phyloP scores from a whole-genome alignment of 2,329 filamentous ascomycete genomes.

The Phyllosticta paracitricarpa region DNA sequence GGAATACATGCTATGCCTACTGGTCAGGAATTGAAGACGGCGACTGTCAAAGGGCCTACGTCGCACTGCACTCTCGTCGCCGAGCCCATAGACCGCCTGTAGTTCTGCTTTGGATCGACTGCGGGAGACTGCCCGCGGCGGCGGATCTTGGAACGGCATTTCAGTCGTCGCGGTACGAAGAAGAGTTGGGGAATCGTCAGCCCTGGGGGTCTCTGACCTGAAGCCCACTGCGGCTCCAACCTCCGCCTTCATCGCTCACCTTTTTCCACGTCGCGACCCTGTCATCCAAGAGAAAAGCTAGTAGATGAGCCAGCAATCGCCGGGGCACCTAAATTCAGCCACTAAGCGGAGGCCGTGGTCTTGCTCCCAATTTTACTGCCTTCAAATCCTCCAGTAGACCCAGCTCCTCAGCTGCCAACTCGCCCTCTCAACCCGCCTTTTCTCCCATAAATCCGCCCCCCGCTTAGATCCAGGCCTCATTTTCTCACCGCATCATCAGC shows the following conservation, averaged over 20 bases:
- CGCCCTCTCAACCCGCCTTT: slow-evolving; percentile 40
- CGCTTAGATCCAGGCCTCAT: slow-evolving; percentile 36
- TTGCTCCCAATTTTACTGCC: slow-evolving; percentile 48
- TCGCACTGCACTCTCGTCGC: too few species aligned
- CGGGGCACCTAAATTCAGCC: slow-evolving; percentile 48
- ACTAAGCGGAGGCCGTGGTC: slow-evolving; percentile 45
- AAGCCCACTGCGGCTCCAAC: too few species aligned
- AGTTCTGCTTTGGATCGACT: too few species aligned
- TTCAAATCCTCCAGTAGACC: slow-evolving; percentile 34
- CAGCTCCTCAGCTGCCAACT: slow-evolving; percentile 38
- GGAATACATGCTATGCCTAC: too few species aligned
- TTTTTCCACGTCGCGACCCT: slow-evolving; percentile 20
- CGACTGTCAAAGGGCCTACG: too few species aligned
- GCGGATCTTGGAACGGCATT: too few species aligned
- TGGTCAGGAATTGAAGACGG: too few species aligned
- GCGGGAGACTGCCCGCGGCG: too few species aligned
- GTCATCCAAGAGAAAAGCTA: slow-evolving; percentile 32
- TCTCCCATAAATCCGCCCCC: slow-evolving; percentile 45
- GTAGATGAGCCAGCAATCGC: slow-evolving; percentile 44
- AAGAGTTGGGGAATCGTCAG: too few species aligned
- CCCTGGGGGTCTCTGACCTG: too few species aligned
- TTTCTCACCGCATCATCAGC: slow-evolving; percentile 40
- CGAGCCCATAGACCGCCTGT: too few species aligned
- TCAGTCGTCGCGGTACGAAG: too few species aligned
- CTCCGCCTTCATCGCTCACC: slow-evolving; percentile 14